These are phyloP conservation scores for Jatropha multifida DNA, from an alignment of 441 rosid genomes.

Conservation along the genomic window DNA sequence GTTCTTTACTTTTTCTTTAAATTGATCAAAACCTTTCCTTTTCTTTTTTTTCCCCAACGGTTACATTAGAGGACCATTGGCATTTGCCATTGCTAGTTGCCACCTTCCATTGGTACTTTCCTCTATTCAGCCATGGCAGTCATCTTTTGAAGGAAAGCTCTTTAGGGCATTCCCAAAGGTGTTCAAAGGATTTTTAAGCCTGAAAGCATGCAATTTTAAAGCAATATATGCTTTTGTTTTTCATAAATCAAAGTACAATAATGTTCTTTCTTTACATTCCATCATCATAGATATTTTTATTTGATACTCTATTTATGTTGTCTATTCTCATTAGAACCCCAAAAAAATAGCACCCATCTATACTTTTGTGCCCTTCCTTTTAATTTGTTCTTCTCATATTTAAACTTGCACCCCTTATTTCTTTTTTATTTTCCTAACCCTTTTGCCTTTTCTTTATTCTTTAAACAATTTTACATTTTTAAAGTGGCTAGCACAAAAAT, in stretches of 20 bases:
- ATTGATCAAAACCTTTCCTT: conserved; percentile 4
- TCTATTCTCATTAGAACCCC: conserved; percentile 7
- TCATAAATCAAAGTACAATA: conserved; percentile 26
- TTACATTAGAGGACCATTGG: conserved; percentile 17
- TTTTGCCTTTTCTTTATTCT: background rate
- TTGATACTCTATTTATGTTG: conserved; percentile 18
- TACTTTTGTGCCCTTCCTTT: conserved; percentile 13
- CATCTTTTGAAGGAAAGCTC: conserved; percentile 28
- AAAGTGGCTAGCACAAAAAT: background rate
- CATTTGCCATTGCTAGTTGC: background rate
- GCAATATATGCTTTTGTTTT: conserved; percentile 8
- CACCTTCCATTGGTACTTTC: conserved; percentile 25
- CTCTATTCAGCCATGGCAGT: conserved; percentile 6
- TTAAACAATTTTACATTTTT: background rate
- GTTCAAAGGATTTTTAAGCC: conserved; percentile 26
- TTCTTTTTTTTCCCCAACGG: conserved; percentile 19
- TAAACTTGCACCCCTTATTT: conserved; percentile 7
- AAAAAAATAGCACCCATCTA: conserved; percentile 17
- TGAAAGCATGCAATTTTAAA: background rate
- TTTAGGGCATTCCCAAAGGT: conserved; percentile 32
- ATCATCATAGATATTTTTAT: background rate
- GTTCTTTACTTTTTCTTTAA: conserved; percentile 3
- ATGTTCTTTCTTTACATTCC: conserved; percentile 23
- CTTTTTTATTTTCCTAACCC: background rate
- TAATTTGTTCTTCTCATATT: background rate